Base-by-base conservation (phyloP, 257 asterid genomes). In the Solanum corneliomulleri region DNA sequence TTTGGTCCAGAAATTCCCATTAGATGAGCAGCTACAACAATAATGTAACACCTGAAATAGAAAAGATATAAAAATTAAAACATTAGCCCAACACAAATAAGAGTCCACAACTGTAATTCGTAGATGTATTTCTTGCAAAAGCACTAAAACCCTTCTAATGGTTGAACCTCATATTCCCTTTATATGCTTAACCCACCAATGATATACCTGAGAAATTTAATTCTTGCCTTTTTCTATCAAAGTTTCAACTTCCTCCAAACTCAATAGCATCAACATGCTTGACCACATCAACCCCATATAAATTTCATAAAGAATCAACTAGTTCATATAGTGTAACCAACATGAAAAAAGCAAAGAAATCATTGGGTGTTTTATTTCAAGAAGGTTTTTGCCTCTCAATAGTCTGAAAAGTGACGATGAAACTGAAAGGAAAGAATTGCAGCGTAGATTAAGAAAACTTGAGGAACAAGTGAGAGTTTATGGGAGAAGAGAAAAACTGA, bases 351-450 rank as follows among this genome's bases (percentile, higher is more conserved):
- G 82, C 74, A 56, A 89, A 86, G 39, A 74, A 15, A 72, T 90
- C 92, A 49, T 87, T 93, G 90, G 88, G 92, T 86, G 87, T 86
- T 86, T 90, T 87, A 90, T 95, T 91, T 93, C 91, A 91, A 88
- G 94, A 91, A 84, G 93, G 93, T 13, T 91, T 93, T 87, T 88
- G 91, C 20, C 86, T 89, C 16, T 18, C 87, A 85, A 71, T 86
- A 82, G 83, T 49, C 49, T 20, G 85, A 93, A 47, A 64, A 56
- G 37, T 14, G 89, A 45, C 16, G 68, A 83, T 42, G 91, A 80
- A 72, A 85, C 15, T 49, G 86, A 39, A 35, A 88, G 69, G 37
- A 85, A 88, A 16, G 62, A 64, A 31, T 42, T 88, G 91, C 89
- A 90, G 83, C 87, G 89, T 83, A 88, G 21, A 82, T 77, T 94